phyloP scores from a whole-genome alignment of 371 early-diverging fungal species.

The Lichtheimia hyalospora region DNA sequence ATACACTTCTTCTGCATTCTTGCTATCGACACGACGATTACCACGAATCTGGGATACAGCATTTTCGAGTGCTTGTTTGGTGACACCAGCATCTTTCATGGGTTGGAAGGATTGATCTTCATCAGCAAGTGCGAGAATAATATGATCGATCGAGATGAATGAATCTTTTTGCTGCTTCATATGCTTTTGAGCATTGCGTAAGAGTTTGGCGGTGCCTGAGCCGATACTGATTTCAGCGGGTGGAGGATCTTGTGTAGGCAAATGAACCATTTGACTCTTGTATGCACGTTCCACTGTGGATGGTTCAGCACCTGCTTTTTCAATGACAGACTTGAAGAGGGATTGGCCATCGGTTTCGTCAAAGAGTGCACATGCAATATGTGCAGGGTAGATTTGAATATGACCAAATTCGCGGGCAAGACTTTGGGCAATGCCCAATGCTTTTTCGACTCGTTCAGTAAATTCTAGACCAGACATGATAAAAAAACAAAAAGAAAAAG shows the following conservation, averaged over 20 bases:
- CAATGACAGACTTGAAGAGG: constrained; percentile 70
- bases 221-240: constrained; percentile 72
- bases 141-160: constrained; percentile 85
- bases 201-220: constrained; percentile 59
- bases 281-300: constrained; percentile 72
- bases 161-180: constrained; percentile 85
- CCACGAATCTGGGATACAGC: constrained; percentile 85
- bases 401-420: constrained; percentile 81
- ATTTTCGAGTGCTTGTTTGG: constrained; percentile 72
- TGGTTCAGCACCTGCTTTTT: constrained; percentile 85
- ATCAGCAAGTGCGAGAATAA: constrained; percentile 81
- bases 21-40: constrained; percentile 79
- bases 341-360: constrained; percentile 68
- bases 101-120: constrained; percentile 59
- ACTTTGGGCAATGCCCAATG: constrained; percentile 62
- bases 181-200: constrained; percentile 72
- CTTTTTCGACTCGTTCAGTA: constrained; percentile 88
- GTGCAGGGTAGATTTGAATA: constrained; percentile 77
- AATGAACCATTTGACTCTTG: constrained; percentile 73
- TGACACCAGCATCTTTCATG: constrained; percentile 71
- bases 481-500: too few species aligned
- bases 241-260: constrained; percentile 87
- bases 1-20: constrained; percentile 83
- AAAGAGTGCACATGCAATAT: constrained; percentile 78
- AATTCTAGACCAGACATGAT: constrained; percentile 68